These are phyloP conservation scores for Penicillium sp. DNA, from an alignment of 2,329 filamentous ascomycete genomes.

Conservation along the genomic window DNA sequence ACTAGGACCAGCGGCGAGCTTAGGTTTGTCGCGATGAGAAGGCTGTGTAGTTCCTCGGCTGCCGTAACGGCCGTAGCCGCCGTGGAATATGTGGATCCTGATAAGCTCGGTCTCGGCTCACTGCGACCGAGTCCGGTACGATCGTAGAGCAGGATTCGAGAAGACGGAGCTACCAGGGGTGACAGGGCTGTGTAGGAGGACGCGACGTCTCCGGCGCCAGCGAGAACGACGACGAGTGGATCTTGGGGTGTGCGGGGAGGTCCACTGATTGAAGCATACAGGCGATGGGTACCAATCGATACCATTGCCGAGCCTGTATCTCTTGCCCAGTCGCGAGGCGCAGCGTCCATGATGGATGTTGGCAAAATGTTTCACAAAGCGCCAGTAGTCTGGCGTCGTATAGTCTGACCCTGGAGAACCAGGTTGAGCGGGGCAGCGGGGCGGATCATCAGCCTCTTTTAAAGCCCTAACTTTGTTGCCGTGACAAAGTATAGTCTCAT, in stretches of 20 bases:
- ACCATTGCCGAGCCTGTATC: slow-evolving; percentile 21
- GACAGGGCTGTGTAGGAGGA: slow-evolving; percentile 38
- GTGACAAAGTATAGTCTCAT: no score
- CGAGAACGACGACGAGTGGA: slow-evolving; percentile 38
- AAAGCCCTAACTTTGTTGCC: not conserved
- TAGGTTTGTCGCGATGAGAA: slow-evolving; percentile 29
- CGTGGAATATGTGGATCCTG: not conserved
- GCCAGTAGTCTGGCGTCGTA: not conserved
- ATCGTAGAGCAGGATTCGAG: slow-evolving; percentile 39
- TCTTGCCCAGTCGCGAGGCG: not conserved
- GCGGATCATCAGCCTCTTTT: not conserved
- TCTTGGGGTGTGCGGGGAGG: slow-evolving; percentile 25
- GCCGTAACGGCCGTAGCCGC: slow-evolving; percentile 28
- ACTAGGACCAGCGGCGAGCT: slow-evolving; percentile 37
- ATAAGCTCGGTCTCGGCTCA: slow-evolving; percentile 22
- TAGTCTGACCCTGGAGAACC: not conserved
- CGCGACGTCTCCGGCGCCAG: slow-evolving; percentile 40
- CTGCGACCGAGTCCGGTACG: slow-evolving; percentile 43
- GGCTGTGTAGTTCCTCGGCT: slow-evolving; percentile 34
- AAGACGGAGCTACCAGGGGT: slow-evolving; percentile 31
- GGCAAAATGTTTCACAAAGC: not conserved
- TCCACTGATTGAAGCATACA: slow-evolving; percentile 34
- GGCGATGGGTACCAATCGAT: slow-evolving; percentile 36
- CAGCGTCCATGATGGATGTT: slow-evolving; percentile 7
- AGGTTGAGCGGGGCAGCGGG: not conserved